Evolutionary conservation across 176 grass and related monocot species (phyloP).

Genomic region (Carex kokanica): DNA sequence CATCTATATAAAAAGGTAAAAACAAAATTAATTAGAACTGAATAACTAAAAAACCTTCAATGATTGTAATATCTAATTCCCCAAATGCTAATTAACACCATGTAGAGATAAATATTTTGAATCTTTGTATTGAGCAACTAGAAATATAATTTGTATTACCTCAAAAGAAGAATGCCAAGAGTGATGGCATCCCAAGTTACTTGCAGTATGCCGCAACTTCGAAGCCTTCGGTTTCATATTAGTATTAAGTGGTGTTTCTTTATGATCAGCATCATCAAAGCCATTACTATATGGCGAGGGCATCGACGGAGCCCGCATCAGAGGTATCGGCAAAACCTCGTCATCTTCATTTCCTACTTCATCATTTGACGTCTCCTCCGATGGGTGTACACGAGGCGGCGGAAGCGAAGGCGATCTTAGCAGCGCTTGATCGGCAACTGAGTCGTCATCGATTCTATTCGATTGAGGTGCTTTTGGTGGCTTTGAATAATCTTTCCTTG

Average conservation of each 20-base stretch:
- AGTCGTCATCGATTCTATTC: neutral
- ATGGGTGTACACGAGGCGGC: neutral
- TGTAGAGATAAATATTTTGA: neutral
- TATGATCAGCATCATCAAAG: neutral
- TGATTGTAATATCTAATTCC: neutral
- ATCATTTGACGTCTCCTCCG: neutral
- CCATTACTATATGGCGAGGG: constrained; percentile 30
- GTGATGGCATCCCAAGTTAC: constrained; percentile 18
- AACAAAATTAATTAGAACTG: neutral
- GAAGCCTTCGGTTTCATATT: neutral
- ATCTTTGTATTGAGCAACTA: neutral
- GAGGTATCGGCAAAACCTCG: constrained; percentile 6
- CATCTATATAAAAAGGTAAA: neutral
- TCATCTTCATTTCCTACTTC: neutral
- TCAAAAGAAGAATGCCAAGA: constrained; percentile 30
- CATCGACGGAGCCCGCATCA: constrained; percentile 60
- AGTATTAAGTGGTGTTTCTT: neutral
- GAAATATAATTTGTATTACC: constrained; percentile 3
- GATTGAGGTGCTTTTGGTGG: constrained; percentile 31
- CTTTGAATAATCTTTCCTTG: neutral
- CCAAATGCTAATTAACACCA: neutral
- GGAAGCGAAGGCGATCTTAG: constrained; percentile 46
- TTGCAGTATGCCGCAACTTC: neutral
- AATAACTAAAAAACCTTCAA: neutral
- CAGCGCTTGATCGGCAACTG: neutral